phyloP scores from a whole-genome alignment of 805 yeast species.

The Candida adriatica region DNA sequence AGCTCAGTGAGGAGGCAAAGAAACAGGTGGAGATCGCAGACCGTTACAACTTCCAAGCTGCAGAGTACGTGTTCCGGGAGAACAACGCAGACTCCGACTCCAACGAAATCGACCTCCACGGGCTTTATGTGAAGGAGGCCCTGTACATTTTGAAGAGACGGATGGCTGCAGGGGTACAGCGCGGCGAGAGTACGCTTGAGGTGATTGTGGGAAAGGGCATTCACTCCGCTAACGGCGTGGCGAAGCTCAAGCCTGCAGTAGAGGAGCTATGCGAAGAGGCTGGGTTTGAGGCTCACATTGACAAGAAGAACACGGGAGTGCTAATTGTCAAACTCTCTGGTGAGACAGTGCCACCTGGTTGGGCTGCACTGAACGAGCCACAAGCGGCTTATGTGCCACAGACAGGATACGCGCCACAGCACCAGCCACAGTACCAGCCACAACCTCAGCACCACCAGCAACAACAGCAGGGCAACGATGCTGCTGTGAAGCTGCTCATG shows the following conservation, averaged over 20 bases:
- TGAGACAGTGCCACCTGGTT: conserved; percentile 36
- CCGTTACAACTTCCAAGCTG: conserved; percentile 69
- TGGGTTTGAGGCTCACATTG: conserved; percentile 52
- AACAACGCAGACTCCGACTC: conserved; percentile 82
- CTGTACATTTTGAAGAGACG: conserved; percentile 67
- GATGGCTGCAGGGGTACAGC: conserved; percentile 51
- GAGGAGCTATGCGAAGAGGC: conserved; percentile 69
- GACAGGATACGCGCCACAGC: conserved; percentile 12
- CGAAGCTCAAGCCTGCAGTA: conserved; percentile 86
- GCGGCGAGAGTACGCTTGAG: conserved; percentile 54
- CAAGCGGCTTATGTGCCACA: conserved; percentile 24
- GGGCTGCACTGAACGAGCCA: conserved; percentile 17
- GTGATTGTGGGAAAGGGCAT: conserved; percentile 93
- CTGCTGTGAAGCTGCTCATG: conserved; percentile 17
- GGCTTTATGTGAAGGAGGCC: conserved; percentile 86
- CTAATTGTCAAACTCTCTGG: conserved; percentile 57
- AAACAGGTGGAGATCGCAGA: conserved; percentile 56
- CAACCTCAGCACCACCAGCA: conserved; percentile 13
- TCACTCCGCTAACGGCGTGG: conserved; percentile 75
- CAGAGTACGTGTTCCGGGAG: conserved; percentile 79
- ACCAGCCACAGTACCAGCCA: conserved; percentile 16
- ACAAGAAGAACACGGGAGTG: conserved; percentile 75
- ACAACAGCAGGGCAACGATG: conserved; percentile 15
- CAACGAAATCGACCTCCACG: conserved; percentile 91
- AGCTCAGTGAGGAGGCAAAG: conserved; percentile 64